Evolutionary conservation across 2,329 filamentous ascomycete species (phyloP).

Genomic region (Hymenoscyphus salicellus): DNA sequence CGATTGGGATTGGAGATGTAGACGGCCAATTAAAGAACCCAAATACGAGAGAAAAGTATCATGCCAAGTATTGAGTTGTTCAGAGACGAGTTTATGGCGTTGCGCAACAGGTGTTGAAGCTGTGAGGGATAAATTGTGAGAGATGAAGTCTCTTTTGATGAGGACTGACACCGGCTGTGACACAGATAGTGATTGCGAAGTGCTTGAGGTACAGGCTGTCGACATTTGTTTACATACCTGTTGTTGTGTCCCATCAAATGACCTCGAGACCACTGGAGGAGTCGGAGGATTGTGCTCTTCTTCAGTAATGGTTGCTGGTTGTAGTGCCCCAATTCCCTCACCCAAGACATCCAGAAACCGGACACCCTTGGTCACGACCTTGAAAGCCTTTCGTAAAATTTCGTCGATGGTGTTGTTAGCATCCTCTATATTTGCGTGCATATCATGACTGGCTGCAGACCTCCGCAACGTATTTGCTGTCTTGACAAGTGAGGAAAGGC

Average conservation of each 20-base stretch:
- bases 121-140: conserved; percentile 77
- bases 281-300: conserved; percentile 60
- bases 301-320: conserved; percentile 54
- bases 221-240: conserved; percentile 33
- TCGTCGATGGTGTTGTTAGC: conserved; percentile 81
- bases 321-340: conserved; percentile 53
- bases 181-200: conserved; percentile 30
- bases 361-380: conserved; percentile 86
- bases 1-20: conserved; percentile 90
- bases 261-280: conserved; percentile 57
- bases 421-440: conserved; percentile 50
- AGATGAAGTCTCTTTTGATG: conserved; percentile 32
- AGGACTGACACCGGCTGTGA: conserved; percentile 25
- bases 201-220: conserved; percentile 22
- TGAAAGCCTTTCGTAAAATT: conserved; percentile 90
- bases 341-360: conserved; percentile 85
- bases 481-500: conserved; percentile 86
- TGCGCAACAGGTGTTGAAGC: conserved; percentile 60
- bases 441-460: conserved; percentile 58
- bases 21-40: conserved; percentile 84
- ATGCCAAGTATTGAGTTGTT: conserved; percentile 74
- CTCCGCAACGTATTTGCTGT: too few species aligned
- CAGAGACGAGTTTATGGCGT: conserved; percentile 75
- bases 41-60: conserved; percentile 88
- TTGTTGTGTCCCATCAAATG: conserved; percentile 42